Conservation (phyloP, 352 stramenopile species). For the Pythium scleroteichum region DNA sequence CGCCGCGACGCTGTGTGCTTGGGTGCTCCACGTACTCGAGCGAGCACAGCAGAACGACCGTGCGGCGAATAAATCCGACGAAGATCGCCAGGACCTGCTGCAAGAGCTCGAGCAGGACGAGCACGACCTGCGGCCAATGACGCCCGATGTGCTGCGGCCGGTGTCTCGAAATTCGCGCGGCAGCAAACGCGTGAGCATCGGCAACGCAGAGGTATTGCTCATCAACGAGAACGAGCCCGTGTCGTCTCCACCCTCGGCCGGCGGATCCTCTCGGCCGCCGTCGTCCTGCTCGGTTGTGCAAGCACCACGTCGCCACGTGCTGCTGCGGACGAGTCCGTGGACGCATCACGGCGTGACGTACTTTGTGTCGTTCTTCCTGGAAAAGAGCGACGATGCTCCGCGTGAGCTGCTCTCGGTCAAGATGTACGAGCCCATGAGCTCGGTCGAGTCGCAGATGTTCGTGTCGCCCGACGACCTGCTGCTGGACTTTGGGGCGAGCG, state of each 20-base stretch:
- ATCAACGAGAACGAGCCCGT: conserved; percentile 75
- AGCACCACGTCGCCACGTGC: conserved; percentile 18
- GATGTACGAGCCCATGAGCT: conserved; percentile 79
- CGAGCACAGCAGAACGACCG: conserved; percentile 43
- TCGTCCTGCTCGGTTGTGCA: conserved; percentile 1
- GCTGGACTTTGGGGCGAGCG: conserved; percentile 52
- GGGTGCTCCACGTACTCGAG: conserved; percentile 52
- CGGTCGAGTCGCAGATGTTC: conserved; percentile 69
- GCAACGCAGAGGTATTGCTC: conserved; percentile 63
- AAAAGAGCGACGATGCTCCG: conserved; percentile 27
- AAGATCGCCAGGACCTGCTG: conserved; percentile 53
- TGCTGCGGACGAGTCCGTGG: conserved; percentile 69
- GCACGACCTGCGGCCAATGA: conserved; percentile 15
- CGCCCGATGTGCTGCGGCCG: conserved; percentile 6
- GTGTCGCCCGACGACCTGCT: conserved; percentile 55
- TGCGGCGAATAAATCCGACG: conserved; percentile 33
- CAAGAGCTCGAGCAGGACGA: conserved; percentile 62
- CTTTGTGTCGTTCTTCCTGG: conserved; percentile 81
- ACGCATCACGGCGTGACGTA: conserved; percentile 67
- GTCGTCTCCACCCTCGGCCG: conserved; percentile 22
- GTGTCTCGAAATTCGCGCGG: conserved; percentile 4
- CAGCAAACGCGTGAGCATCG: conserved; percentile 63
- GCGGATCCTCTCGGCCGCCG: background rate
- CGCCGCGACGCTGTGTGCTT: conserved; percentile 62
- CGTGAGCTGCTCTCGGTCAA: conserved; percentile 55